These are phyloP conservation scores for Phytophthora melonis DNA, from an alignment of 352 stramenopile genomes.

Conservation along the genomic window DNA sequence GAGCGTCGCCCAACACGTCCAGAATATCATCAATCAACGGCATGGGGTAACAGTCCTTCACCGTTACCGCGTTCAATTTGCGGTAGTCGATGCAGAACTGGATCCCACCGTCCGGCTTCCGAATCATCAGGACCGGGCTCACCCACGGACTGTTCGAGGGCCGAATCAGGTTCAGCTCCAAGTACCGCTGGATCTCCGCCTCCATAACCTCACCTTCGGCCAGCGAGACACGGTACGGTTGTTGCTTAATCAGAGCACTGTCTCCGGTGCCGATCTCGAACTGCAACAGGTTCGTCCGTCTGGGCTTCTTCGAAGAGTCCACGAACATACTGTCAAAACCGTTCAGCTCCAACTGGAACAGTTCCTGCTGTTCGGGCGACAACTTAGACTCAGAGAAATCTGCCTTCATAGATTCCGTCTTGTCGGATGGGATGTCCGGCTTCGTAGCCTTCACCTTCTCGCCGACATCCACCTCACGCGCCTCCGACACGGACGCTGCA, in stretches of 20 bases:
- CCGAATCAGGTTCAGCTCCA: slow-evolving; percentile 3
- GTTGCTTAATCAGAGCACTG: slow-evolving; percentile 9
- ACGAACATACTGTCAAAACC: too few relatives aligned
- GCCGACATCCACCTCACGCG: too few relatives aligned
- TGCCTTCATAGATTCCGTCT: neutral
- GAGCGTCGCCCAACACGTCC: slow-evolving; percentile 6
- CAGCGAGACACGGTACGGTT: slow-evolving; percentile 12
- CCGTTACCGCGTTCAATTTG: slow-evolving; percentile 10
- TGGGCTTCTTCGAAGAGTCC: too few relatives aligned
- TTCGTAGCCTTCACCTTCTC: neutral
- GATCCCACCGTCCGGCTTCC: slow-evolving; percentile 1
- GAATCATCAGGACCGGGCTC: slow-evolving; percentile 9
- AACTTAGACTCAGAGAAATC: slow-evolving; percentile 3
- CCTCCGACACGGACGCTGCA: neutral
- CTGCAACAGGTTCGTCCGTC: too few relatives aligned
- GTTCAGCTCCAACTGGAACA: too few relatives aligned
- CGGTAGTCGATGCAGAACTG: slow-evolving; percentile 26
- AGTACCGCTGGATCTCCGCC: slow-evolving; percentile 14
- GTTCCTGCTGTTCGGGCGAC: too few relatives aligned
- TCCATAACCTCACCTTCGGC: slow-evolving; percentile 20
- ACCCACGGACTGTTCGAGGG: slow-evolving; percentile 11
- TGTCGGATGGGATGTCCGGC: neutral
- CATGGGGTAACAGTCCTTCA: slow-evolving; percentile 20
- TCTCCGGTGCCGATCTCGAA: slow-evolving; percentile 1
- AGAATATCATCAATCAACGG: slow-evolving; percentile 24